Base-by-base conservation (phyloP, 2,329 filamentous ascomycete genomes). In the Colletotrichum falcatum region DNA sequence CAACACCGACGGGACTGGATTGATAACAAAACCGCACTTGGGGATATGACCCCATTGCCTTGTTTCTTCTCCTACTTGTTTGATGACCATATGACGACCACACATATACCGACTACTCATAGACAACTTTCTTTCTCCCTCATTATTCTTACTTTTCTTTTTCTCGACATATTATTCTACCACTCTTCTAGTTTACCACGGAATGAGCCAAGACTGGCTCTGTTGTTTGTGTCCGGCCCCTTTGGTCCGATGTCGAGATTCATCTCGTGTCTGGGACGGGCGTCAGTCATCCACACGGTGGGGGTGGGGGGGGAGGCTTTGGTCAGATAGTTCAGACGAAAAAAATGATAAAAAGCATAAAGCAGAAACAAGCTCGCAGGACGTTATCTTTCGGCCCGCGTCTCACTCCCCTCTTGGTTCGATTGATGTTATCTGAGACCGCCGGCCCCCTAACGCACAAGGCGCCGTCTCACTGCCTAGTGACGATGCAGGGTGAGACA, bases 61-160 rank as follows among this genome's bases (percentile, higher is more conserved):
- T 39, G 3, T 39, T 42, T 42, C 1, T 23, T 35, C 11, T 39
- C 5, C 16, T 53, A 16, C 20, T 35, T 70, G 18, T 56, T 49
- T 59, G 65, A 71, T 37, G 65, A 59, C 59, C 53, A 56, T 58
- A 69, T 71, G 42, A 71, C 30, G 68, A 69, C 59, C 23, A 59
- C 53, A 39, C 55, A 42, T 59, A 71, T 70, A 59, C 64, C 44
- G 64, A 63, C 9, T 30, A 46, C 26, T 42, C 23, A 71, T 69
- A 71, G 65, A 71, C 30, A 30, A 42, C 48, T 28, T 35, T n/a
- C 30, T 16, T 44, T 23, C 28, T 39, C 28, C 26, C 60, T 39
- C 37, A 39, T 60, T 37, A 20, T 33, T 28, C 44, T 18, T 33
- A 28, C 26, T 33, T 28, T 35, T 37, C 28, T 49, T 46, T 20